These are phyloP conservation scores for Glonium stellatum DNA, from an alignment of 495 filamentous ascomycete species.

Conservation along the genomic window DNA sequence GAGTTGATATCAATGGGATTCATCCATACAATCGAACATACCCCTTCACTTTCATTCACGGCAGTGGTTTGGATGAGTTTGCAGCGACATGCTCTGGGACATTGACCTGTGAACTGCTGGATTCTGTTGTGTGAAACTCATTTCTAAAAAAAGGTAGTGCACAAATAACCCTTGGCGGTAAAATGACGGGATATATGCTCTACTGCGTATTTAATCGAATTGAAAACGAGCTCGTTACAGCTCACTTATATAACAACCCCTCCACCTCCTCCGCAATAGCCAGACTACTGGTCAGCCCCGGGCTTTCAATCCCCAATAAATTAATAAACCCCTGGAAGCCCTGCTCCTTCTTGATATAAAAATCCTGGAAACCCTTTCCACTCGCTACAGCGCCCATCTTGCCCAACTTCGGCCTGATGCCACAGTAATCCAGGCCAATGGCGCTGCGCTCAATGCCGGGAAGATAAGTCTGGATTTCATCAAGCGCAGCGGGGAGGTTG, in stretches of 20 bases:
- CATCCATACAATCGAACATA: too few relatives aligned
- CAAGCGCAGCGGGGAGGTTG: constrained; percentile 59
- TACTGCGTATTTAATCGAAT: too few relatives aligned
- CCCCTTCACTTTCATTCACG: too few relatives aligned
- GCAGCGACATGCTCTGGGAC: too few relatives aligned
- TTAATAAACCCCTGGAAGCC: constrained; percentile 86
- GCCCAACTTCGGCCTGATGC: constrained; percentile 80
- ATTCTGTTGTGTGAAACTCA: too few relatives aligned
- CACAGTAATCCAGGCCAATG: constrained; percentile 79
- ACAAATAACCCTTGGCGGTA: too few relatives aligned
- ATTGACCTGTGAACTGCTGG: too few relatives aligned
- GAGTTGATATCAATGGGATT: too few relatives aligned
- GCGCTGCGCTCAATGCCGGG: constrained; percentile 59
- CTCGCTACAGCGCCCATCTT: constrained; percentile 49
- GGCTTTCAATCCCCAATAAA: constrained; percentile 88
- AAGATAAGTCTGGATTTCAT: constrained; percentile 71
- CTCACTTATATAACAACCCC: constrained; percentile 56
- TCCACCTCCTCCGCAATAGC: constrained; percentile 83
- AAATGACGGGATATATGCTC: too few relatives aligned
- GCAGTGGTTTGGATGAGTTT: too few relatives aligned
- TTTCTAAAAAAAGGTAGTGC: too few relatives aligned
- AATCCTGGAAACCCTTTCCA: constrained; percentile 69
- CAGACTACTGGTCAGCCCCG: constrained; percentile 81
- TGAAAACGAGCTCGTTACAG: neutral
- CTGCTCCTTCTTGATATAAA: constrained; percentile 73